These are phyloP conservation scores for Trametes cubensis DNA, from an alignment of 768 basidiomycete species.

Conservation along the genomic window DNA sequence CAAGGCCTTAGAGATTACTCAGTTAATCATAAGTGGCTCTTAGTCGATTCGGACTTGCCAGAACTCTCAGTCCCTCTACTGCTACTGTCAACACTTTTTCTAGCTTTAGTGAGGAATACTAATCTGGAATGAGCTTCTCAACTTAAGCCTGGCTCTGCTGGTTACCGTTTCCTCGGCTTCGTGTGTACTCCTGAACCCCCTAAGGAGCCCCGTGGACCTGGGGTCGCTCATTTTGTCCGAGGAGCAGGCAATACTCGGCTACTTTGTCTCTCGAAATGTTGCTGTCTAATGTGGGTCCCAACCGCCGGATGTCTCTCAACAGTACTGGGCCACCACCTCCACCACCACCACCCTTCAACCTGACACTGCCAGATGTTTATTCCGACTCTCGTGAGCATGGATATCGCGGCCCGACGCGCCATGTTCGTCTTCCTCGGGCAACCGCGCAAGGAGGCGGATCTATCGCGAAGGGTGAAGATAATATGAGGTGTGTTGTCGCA, in stretches of 20 bases:
- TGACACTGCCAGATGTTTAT: constrained; percentile 35
- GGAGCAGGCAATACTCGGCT: neutral
- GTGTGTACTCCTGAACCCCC: too few species aligned
- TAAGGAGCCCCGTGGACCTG: too few species aligned
- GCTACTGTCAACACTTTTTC: too few species aligned
- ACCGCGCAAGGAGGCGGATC: constrained; percentile 65
- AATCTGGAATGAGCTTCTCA: too few species aligned
- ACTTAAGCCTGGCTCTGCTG: too few species aligned
- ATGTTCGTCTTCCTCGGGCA: constrained; percentile 62
- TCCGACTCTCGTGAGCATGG: constrained; percentile 50
- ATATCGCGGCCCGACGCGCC: constrained; percentile 48
- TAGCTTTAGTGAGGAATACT: too few species aligned
- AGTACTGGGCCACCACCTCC: neutral
- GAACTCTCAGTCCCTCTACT: too few species aligned
- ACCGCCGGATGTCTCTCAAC: constrained; percentile 15
- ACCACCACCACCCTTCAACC: neutral
- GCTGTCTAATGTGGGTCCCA: constrained; percentile 3
- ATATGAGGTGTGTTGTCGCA: constrained; percentile 66
- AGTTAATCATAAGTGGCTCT: too few species aligned
- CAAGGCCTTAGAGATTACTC: too few species aligned
- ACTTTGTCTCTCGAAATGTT: neutral
- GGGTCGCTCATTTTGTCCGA: too few species aligned
- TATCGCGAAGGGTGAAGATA: constrained; percentile 71
- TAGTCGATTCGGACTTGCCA: too few species aligned
- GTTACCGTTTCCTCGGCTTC: too few species aligned